These are phyloP conservation scores for Globisporangium canariense DNA, from an alignment of 352 stramenopile species.

Conservation along the genomic window DNA sequence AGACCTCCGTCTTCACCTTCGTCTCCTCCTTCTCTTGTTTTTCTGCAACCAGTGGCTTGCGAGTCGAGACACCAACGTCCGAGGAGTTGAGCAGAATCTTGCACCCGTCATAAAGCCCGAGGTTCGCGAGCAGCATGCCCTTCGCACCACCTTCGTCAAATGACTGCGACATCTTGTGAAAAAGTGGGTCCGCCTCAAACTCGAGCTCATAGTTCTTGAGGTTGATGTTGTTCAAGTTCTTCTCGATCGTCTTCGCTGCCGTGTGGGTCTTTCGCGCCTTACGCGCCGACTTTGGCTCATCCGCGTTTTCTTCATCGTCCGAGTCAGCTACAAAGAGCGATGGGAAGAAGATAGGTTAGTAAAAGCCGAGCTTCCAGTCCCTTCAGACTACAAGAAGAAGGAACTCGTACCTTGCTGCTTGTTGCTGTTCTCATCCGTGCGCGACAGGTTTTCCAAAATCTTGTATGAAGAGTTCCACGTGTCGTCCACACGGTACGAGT, in stretches of 20 bases:
- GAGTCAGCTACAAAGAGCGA: slow-evolving; percentile 11
- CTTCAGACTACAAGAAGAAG: neutral
- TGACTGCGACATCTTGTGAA: slow-evolving; percentile 91
- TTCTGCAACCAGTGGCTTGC: slow-evolving; percentile 24
- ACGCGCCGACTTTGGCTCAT: slow-evolving; percentile 26
- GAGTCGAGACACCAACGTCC: slow-evolving; percentile 60
- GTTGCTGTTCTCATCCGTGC: slow-evolving; percentile 47
- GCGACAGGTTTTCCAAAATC: slow-evolving; percentile 97
- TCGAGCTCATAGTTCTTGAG: slow-evolving; percentile 85
- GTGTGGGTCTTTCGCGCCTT: slow-evolving; percentile 44
- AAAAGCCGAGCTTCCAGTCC: neutral
- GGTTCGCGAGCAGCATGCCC: slow-evolving; percentile 91
- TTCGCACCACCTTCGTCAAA: slow-evolving; percentile 92
- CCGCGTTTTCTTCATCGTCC: slow-evolving; percentile 28
- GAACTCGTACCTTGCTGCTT: slow-evolving; percentile 31
- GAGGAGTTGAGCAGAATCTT: slow-evolving; percentile 83
- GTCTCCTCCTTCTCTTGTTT: slow-evolving; percentile 21
- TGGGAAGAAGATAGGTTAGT: neutral
- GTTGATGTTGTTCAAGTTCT: slow-evolving; percentile 87
- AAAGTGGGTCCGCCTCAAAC: slow-evolving; percentile 88
- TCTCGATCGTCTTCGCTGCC: slow-evolving; percentile 76
- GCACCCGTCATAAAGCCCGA: slow-evolving; percentile 86
- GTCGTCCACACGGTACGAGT: slow-evolving; percentile 98
- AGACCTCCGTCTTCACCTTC: slow-evolving; percentile 18
- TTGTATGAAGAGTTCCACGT: slow-evolving; percentile 97